phyloP scores from a whole-genome alignment of 1,139 yeast species.

The Blastobotrys proliferans region DNA sequence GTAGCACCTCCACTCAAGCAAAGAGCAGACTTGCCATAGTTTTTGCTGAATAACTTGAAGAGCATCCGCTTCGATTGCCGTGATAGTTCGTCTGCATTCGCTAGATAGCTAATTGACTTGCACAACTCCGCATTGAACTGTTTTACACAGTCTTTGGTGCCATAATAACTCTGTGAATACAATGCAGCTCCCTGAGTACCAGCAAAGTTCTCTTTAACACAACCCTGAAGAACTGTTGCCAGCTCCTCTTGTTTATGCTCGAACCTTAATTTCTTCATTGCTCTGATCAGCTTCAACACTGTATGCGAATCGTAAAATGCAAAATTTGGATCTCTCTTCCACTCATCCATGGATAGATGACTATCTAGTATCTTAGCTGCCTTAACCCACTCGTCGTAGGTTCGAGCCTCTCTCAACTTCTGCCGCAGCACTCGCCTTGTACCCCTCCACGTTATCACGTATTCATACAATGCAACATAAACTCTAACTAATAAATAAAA shows the following conservation, averaged over 20 bases:
- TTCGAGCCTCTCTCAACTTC: slow-evolving; percentile 45
- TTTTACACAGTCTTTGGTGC: slow-evolving; percentile 61
- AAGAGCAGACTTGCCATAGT: slow-evolving; percentile 69
- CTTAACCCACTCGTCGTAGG: slow-evolving; percentile 59
- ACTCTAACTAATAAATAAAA: slow-evolving; percentile 53
- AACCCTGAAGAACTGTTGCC: slow-evolving; percentile 56
- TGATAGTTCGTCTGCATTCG: slow-evolving; percentile 40
- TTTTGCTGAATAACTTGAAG: slow-evolving; percentile 56
- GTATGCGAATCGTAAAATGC: slow-evolving; percentile 68
- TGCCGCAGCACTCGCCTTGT: slow-evolving; percentile 48
- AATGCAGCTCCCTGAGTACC: slow-evolving; percentile 71
- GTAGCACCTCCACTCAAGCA: slow-evolving; percentile 80
- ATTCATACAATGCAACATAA: slow-evolving; percentile 63
- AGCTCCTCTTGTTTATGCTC: slow-evolving; percentile 44
- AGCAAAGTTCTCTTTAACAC: slow-evolving; percentile 70
- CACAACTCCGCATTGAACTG: slow-evolving; percentile 54
- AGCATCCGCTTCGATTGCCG: slow-evolving; percentile 46
- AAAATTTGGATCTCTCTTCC: slow-evolving; percentile 61
- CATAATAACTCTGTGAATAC: slow-evolving; percentile 71
- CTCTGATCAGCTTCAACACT: slow-evolving; percentile 47
- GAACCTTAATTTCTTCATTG: slow-evolving; percentile 40
- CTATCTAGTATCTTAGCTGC: slow-evolving; percentile 58
- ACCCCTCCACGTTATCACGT: slow-evolving; percentile 51
- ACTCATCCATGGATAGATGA: slow-evolving; percentile 54
- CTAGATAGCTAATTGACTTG: slow-evolving; percentile 44